Base-by-base conservation (phyloP, 1,139 yeast genomes). In the Suhomyces bolitotheri region DNA sequence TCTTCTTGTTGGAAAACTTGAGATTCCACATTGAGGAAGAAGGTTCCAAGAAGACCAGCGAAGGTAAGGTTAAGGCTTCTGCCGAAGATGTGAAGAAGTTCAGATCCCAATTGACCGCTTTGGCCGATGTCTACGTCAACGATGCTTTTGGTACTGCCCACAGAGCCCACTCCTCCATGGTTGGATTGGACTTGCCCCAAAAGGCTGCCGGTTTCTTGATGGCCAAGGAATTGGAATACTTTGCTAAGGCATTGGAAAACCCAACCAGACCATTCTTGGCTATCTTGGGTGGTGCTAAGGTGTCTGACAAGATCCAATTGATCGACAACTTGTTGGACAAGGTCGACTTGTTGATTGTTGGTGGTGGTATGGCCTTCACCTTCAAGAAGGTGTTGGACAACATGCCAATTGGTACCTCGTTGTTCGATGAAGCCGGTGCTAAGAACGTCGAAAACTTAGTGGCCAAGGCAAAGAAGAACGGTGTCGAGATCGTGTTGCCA, bases 361-460 rank as follows among this genome's bases (percentile, higher is more conserved):
- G 97, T 64, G 97, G 97, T 73, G 97, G 97, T 73, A 90, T 90
- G 97, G 90, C 97, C 43, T 90, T 89, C 82, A 90, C 97, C 58
- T 90, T 90, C 79, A 87, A 86, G 78, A 90, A 92, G 79, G 84
- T 90, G 41, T 67, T 88, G 53, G 85, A 87, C 66, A 77, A 78
- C 63, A 81, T 86, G 73, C 66, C 79, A 45, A 92, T 92, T 56
- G 97, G 97, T 64, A 72, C 80, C 66, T 90, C 97, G 29, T 76
- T 90, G 58, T 90, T 62, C 68, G 97, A 90, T 64, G 85, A 78
- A 60, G 96, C 80, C 41, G 97, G 97, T 60, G 83, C 97, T 54
- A 83, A 88, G 78, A 81, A 87, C 54, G 97, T 89, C 58, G 87
- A 88, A 60, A 72, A 80, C 63, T 78, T 90, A 63, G 77, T 90